A percentile compares a stretch with the other conserved stretches of the same genome.
Conservation (phyloP, 2,329 filamentous ascomycete species). For the Pseudonectria foliicola region DNA sequence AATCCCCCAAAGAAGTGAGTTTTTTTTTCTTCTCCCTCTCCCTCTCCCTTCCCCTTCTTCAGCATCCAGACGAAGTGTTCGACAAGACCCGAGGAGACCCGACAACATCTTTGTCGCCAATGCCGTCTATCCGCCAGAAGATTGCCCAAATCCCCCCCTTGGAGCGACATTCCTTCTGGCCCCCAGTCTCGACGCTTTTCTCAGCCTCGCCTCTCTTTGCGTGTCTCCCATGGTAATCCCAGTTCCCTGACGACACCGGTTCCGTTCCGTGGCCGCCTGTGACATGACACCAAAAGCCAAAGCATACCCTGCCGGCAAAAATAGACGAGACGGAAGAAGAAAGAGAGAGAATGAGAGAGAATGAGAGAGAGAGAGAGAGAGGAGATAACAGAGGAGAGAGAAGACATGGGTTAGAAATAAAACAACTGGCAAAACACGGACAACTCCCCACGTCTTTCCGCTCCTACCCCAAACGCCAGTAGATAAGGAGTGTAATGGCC, state of each 20-base stretch:
- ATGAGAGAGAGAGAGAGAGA: slow-evolving; percentile 1
- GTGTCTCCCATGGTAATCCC: neutral
- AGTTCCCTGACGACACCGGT: neutral
- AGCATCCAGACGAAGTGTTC: too few species aligned
- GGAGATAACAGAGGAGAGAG: too few species aligned
- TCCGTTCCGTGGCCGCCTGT: neutral
- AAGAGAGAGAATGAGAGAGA: neutral
- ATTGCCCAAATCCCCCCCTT: slow-evolving; percentile 17
- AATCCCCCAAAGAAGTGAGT: too few species aligned
- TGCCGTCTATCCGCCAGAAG: slow-evolving; percentile 16
- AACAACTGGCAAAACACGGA: slow-evolving; percentile 16
- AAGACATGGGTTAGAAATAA: too few species aligned
- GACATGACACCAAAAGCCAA: slow-evolving; percentile 2
- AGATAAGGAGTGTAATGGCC: slow-evolving; percentile 32
- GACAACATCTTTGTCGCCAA: too few species aligned
- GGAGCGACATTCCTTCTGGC: slow-evolving; percentile 5
- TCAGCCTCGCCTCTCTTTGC: slow-evolving; percentile 4
- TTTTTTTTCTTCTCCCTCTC: too few species aligned
- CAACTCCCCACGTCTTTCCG: slow-evolving; percentile 22
- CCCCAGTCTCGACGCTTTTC: neutral
- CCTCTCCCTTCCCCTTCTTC: too few species aligned
- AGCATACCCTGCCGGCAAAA: slow-evolving; percentile 10
- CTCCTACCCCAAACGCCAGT: slow-evolving; percentile 25
- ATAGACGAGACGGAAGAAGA: slow-evolving; percentile 3
- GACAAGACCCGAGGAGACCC: too few species aligned